A percentile compares a stretch with the other conserved stretches of the same genome.
These are phyloP conservation scores for Arctium minus DNA, from an alignment of 129 eudicot genomes.

Conservation along the genomic window DNA sequence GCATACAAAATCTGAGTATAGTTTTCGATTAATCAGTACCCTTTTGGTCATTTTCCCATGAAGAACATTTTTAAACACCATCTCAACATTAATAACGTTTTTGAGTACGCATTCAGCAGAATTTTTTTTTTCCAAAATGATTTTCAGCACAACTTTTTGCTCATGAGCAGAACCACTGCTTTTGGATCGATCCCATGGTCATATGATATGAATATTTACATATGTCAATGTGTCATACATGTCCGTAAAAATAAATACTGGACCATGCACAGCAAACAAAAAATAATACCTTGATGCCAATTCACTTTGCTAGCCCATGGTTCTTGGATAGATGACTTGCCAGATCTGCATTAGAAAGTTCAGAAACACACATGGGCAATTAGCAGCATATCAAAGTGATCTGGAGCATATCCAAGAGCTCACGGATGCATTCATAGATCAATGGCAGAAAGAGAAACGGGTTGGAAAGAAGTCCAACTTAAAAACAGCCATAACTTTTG, in stretches of 20 bases:
- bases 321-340: conserved; percentile 78
- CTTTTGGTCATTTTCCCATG: too few relatives aligned
- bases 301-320: conserved; percentile 70
- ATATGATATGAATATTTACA: neutral
- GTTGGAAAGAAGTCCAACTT: neutral
- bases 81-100: neutral
- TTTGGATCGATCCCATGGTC: neutral
- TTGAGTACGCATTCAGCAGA: neutral
- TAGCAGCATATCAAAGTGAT: conserved; percentile 1
- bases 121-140: neutral
- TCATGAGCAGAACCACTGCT: neutral
- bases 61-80: neutral
- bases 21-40: too few relatives aligned
- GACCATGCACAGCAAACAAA: neutral
- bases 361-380: neutral
- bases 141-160: neutral
- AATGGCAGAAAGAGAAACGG: neutral
- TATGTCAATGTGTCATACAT: neutral
- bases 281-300: conserved; percentile 80
- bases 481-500: neutral
- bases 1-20: too few relatives aligned
- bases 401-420: neutral
- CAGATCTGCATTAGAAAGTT: conserved; percentile 55
- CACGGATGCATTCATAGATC: neutral
- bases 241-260: neutral